These are phyloP conservation scores for Wickerhamomyces queroliae DNA, from an alignment of 805 yeast species.

Conservation along the genomic window DNA sequence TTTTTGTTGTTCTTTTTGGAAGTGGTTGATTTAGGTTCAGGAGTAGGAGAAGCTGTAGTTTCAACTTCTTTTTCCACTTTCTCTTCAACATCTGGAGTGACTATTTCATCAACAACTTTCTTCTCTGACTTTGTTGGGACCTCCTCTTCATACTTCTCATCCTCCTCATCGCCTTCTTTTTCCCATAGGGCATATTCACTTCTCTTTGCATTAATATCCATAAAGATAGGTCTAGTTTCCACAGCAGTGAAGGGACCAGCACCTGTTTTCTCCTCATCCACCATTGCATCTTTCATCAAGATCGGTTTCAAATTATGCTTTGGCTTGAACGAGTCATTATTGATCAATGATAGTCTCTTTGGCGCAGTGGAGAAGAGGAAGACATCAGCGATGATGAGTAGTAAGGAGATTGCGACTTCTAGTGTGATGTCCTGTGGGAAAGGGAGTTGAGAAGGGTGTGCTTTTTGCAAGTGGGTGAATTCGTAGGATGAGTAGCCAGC, in stretches of 20 bases:
- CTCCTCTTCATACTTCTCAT: background rate
- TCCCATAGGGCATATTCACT: constrained; percentile 28
- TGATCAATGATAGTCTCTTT: constrained; percentile 17
- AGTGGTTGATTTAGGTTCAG: background rate
- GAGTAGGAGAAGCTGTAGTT: background rate
- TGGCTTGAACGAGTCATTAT: constrained; percentile 26
- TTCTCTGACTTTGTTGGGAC: background rate
- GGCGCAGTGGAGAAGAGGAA: constrained; percentile 26
- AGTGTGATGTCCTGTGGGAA: constrained; percentile 43
- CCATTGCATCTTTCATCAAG: constrained; percentile 40
- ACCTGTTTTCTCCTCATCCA: constrained; percentile 43
- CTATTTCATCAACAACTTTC: background rate
- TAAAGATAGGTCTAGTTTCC: constrained; percentile 45
- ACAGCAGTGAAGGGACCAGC: constrained; percentile 37
- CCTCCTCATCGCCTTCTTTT: constrained; percentile 17
- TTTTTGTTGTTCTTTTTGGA: too few relatives aligned
- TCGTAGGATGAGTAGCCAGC: constrained; percentile 52
- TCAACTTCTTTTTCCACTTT: background rate
- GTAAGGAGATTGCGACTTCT: constrained; percentile 45
- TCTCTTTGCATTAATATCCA: constrained; percentile 43
- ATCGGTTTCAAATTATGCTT: constrained; percentile 38
- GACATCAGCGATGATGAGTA: constrained; percentile 35
- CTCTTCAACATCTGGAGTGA: background rate
- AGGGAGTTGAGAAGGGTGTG: constrained; percentile 7
- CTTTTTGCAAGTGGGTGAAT: constrained; percentile 33